Evolutionary conservation across 495 filamentous ascomycete genomes (phyloP), one percentile per base, ranked within the genome.

Genomic region (Xylaria palmicola): DNA sequence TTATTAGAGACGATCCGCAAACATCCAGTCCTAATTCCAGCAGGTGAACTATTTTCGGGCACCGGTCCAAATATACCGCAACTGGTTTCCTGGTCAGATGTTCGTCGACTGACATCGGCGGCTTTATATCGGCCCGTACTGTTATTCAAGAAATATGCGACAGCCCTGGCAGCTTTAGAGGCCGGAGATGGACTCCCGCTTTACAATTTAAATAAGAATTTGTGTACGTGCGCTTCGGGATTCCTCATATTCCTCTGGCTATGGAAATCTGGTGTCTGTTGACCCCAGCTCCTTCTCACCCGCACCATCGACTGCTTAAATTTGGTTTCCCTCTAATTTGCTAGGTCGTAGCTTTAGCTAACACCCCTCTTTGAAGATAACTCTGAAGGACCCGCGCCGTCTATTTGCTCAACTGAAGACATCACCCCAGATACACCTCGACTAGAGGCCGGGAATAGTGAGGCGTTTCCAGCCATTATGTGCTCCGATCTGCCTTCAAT

Each of bases 41-140:
- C 70, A 12, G 55, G 60, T 1, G 45, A 64, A 17, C 47, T 51
- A 3, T 10, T 58, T 20, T 59, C 62, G 32, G 29, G 51, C 6
- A 7, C 34, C 5, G 67, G 66, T 15, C 68, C 75, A 1, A 65
- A 71, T 34, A 73, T 76, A 30, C 73, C 76, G 0, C 67, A 75
- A 30, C 58, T 79, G 13, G 62, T 81, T 15, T 75, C 75, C 10
- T 81, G 76, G 64, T 77, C 77, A 15, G 70, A 72, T 32, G 59
- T 82, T 22, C 72, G 72, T 10, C 68, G 65, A 13, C 62, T 81
- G 30, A 71, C 87, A 10, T 80, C 84, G 30, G 61, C 60, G 0
- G 60, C 75, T 5, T 66, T 88, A 10, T 92, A 92, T 62, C 73
- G 79, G 30, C 89, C 89, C 0, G 64, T 88, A n/a, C 45, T 69